Conservation (phyloP, 306 rosid species). For the Sesbania bispinosa region DNA sequence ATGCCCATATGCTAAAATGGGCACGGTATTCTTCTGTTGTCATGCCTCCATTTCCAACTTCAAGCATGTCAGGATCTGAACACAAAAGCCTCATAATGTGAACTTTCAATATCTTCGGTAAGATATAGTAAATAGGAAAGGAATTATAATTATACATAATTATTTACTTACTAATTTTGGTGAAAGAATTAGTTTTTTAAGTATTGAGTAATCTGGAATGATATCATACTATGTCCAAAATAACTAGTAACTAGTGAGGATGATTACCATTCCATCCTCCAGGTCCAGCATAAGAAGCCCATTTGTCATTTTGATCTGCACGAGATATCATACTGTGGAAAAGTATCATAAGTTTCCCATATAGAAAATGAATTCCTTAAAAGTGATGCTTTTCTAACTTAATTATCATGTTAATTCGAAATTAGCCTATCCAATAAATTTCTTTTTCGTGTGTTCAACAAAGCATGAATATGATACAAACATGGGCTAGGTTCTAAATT, state of each 20-base stretch:
- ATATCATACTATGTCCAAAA: neutral
- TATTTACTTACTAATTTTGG: neutral
- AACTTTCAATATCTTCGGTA: neutral
- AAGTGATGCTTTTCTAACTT: neutral
- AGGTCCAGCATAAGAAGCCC: constrained; percentile 61
- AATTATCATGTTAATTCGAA: neutral
- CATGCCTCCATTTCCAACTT: constrained; percentile 72
- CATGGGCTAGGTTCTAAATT: neutral
- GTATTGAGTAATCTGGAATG: neutral
- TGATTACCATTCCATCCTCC: constrained; percentile 74
- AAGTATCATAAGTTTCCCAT: neutral
- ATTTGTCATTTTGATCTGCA: constrained; percentile 55
- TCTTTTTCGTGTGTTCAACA: neutral
- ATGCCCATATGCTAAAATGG: constrained; percentile 69
- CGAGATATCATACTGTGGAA: constrained; percentile 42
- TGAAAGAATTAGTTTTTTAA: neutral
- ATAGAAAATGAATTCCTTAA: neutral
- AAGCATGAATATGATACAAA: neutral
- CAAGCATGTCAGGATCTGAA: constrained; percentile 68
- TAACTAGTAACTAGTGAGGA: neutral
- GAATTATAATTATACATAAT: neutral
- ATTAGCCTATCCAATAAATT: neutral
- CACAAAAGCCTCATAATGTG: neutral
- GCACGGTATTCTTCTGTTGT: constrained; percentile 66
- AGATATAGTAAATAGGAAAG: neutral